Evolutionary conservation across 805 yeast species (phyloP).

Genomic region (Kodamaea sagamina): DNA sequence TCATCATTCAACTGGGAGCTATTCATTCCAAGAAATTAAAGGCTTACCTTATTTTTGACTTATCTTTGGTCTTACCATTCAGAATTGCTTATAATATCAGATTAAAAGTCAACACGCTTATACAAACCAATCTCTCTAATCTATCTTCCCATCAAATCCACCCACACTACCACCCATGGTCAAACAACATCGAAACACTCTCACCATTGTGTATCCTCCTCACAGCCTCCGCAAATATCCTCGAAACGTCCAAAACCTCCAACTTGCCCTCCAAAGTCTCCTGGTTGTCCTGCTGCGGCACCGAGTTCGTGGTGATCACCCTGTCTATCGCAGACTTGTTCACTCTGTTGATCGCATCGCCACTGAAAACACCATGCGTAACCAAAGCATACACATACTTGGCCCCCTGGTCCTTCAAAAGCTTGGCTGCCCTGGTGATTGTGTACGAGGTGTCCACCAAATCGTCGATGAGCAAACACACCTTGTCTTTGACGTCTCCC

Average conservation of each 20-base stretch:
- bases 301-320: slow-evolving; percentile 84
- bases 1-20: too few species aligned
- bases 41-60: too few species aligned
- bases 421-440: slow-evolving; percentile 85
- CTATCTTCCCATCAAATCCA: too few species aligned
- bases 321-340: slow-evolving; percentile 72
- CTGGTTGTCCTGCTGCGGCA: slow-evolving; percentile 72
- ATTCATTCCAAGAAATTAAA: too few species aligned
- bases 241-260: slow-evolving; percentile 83
- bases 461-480: slow-evolving; percentile 91
- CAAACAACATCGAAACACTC: slow-evolving; percentile 89
- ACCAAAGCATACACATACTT: slow-evolving; percentile 79
- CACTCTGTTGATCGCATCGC: slow-evolving; percentile 81
- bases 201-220: slow-evolving; percentile 97
- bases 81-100: too few species aligned
- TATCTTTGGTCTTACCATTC: too few species aligned
- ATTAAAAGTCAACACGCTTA: too few species aligned
- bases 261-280: slow-evolving; percentile 56
- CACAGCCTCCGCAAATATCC: slow-evolving; percentile 90
- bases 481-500: slow-evolving; percentile 86
- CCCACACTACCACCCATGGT: slow-evolving; percentile 60
- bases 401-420: slow-evolving; percentile 93
- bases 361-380: slow-evolving; percentile 92
- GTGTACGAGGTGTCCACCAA: slow-evolving; percentile 92
- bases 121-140: too few species aligned